Conservation (phyloP, 352 stramenopile species). For the Elongisporangium anandrum region DNA sequence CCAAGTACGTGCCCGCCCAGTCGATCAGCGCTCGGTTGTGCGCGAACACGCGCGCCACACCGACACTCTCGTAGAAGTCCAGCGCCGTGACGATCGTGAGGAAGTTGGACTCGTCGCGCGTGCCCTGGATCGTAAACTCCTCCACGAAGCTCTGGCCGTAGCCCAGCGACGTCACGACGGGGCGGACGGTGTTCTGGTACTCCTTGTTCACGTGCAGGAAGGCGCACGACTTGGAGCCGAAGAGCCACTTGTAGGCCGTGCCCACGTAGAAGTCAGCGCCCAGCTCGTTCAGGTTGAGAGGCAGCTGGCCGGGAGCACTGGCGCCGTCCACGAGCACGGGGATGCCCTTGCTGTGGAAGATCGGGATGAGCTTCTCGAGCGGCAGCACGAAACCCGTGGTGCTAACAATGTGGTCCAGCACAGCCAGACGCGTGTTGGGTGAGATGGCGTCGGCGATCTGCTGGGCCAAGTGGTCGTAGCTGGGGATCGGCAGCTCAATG, state of each 20-base stretch:
- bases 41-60: slow-evolving; percentile 62
- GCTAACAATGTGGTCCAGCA: slow-evolving; percentile 83
- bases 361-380: slow-evolving; percentile 76
- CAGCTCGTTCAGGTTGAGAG: slow-evolving; percentile 61
- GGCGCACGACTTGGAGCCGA: slow-evolving; percentile 80
- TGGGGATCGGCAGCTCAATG: slow-evolving; percentile 61
- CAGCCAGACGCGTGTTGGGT: slow-evolving; percentile 75
- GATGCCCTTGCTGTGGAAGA: slow-evolving; percentile 76
- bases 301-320: slow-evolving; percentile 67
- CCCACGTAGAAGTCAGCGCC: slow-evolving; percentile 83
- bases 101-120: slow-evolving; percentile 79
- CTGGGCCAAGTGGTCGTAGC: slow-evolving; percentile 64
- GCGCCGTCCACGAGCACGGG: slow-evolving; percentile 78
- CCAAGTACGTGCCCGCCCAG: slow-evolving; percentile 73
- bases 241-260: slow-evolving; percentile 83
- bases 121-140: slow-evolving; percentile 83
- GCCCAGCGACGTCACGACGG: slow-evolving; percentile 75
- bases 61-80: slow-evolving; percentile 82
- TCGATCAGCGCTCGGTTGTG: slow-evolving; percentile 86
- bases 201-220: slow-evolving; percentile 84
- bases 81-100: slow-evolving; percentile 76
- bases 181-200: slow-evolving; percentile 69
- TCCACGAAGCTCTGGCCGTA: slow-evolving; percentile 81
- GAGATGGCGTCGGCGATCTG: slow-evolving; percentile 74
- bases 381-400: slow-evolving; percentile 72